phyloP scores from a whole-genome alignment of 1,139 yeast species.

The Diutina mesorugosa region DNA sequence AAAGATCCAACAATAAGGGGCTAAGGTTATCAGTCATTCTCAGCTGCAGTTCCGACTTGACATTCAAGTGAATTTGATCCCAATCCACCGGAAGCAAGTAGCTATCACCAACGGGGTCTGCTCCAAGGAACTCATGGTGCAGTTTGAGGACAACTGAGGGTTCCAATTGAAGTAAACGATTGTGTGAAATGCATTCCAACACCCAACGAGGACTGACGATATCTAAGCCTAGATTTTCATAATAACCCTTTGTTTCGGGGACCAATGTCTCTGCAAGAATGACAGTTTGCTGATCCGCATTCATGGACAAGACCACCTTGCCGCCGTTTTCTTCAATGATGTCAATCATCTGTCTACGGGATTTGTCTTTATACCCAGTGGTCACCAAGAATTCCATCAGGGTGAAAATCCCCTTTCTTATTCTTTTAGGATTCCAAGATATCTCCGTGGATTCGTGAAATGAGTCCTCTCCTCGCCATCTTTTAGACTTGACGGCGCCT shows the following conservation, averaged over 20 bases:
- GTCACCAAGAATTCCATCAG: not conserved
- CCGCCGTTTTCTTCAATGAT: constrained; percentile 44
- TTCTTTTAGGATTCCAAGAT: not conserved
- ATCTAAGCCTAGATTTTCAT: constrained; percentile 34
- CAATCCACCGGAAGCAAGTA: not conserved
- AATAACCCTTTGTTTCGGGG: constrained; percentile 17
- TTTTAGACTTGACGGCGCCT: constrained; percentile 10
- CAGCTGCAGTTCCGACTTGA: constrained; percentile 1
- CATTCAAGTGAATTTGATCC: not conserved
- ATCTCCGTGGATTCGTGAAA: constrained; percentile 5
- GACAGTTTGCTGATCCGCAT: constrained; percentile 8
- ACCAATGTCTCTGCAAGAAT: constrained; percentile 10
- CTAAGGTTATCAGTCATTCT: not conserved
- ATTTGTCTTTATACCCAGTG: constrained; percentile 4
- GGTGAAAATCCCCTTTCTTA: not conserved
- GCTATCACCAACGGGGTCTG: not conserved
- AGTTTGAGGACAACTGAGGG: constrained; percentile 33
- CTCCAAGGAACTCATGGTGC: not conserved
- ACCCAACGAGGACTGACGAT: constrained; percentile 63
- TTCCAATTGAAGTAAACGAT: constrained; percentile 39
- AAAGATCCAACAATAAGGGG: constrained; percentile 8
- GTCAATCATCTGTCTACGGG: constrained; percentile 12
- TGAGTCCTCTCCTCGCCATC: constrained; percentile 7
- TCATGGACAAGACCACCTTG: constrained; percentile 6
- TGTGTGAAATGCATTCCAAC: constrained; percentile 42